Base-by-base conservation (phyloP, 1,139 yeast species). In the Debaryomycetaceae sp. region DNA sequence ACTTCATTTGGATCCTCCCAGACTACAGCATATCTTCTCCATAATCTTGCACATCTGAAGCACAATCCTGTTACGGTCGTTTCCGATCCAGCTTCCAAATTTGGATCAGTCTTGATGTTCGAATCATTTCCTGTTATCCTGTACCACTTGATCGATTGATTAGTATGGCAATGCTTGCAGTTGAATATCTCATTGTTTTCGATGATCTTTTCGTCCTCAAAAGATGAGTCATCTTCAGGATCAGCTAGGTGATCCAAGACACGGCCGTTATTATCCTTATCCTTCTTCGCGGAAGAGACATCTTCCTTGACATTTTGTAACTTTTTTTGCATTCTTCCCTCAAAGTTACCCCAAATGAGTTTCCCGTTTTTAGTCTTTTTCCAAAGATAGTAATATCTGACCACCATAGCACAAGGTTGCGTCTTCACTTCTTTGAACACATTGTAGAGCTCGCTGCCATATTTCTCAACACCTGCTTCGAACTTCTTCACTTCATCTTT, bases 21-120 rank as follows among this genome's bases (percentile, higher is more conserved):
- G n/a, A 74, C 73, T 1, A 87, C 84, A 0, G 91, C 97, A 61
- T 93, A 93, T 38, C 95, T 70, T 59, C 97, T 75, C 99, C 99
- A 93, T 37, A 93, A 62, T 46, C 85, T 74, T 0, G 97, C 97
- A 69, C 99, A 93, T 44, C 98, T 73, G 40, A 78, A 68, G 60
- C 99, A 93, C 14, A 93, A 68, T 0, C 90, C 97, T 8, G 71
- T 61, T 1, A 68, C 60, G 6, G 59, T 45, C 2, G 64, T 62
- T 24, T 60, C 57, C 6, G 57, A 59, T 5, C 58, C 49, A 5
- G 60, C 66, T 5, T 54, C 54, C 17, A 38, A 27, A 4, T 37
- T 17, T 5, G 53, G 50, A 4, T 59, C 57, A 0, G 60, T 60
- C 2, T 58, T 45, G 0, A 44, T 36, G 11, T 57, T 60, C 0